These are phyloP conservation scores for Meredithiella fracta DNA, from an alignment of 2,329 filamentous ascomycete genomes.

Conservation along the genomic window DNA sequence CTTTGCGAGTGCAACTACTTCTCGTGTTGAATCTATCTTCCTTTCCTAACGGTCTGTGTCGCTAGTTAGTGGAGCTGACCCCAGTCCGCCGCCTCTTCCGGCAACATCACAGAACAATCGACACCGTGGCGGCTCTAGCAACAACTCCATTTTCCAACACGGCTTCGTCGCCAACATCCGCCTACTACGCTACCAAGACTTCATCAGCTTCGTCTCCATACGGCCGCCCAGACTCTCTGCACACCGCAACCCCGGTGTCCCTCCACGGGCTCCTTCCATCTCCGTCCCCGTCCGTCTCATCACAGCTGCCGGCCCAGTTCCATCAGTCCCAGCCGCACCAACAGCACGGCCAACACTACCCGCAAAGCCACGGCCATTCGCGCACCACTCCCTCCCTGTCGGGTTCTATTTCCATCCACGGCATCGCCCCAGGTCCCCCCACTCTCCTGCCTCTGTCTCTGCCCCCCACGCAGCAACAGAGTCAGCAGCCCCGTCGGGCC, in stretches of 20 bases:
- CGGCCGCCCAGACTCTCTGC: neutral
- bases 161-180: conserved; percentile 3
- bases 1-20: neutral
- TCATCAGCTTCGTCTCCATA: neutral
- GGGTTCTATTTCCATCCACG: neutral
- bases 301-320: neutral
- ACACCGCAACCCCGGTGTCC: neutral
- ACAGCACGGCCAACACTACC: conserved; percentile 1
- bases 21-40: neutral
- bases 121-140: neutral
- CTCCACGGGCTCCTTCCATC: neutral
- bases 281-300: neutral
- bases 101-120: neutral
- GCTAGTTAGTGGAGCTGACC: neutral
- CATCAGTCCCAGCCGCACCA: conserved; percentile 2
- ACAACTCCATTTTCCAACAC: neutral
- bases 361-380: neutral
- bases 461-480: conserved; percentile 22
- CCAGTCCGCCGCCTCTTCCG: neutral
- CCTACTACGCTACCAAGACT: neutral
- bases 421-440: conserved; percentile 1
- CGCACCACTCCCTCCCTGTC: conserved; percentile 7
- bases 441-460: conserved; percentile 15
- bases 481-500: conserved; percentile 33
- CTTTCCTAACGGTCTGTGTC: neutral